A percentile compares a stretch with the other conserved stretches of the same genome.
Conservation (phyloP, 78 protist species). For the Dictyostelium discoideum region DNA sequence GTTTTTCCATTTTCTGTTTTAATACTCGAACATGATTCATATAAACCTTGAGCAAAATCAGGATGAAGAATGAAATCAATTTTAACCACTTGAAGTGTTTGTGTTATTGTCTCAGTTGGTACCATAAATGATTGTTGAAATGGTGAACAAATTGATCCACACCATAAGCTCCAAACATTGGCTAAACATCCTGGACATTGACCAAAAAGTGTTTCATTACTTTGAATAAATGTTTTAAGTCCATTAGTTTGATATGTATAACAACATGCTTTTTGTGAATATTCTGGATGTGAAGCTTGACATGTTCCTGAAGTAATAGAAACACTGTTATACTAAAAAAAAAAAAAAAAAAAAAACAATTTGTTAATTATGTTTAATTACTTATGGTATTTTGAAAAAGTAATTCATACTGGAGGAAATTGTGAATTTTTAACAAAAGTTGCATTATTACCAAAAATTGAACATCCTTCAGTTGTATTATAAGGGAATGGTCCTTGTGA, state of each 20-base stretch:
- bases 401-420: not conserved
- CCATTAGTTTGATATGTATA: not conserved
- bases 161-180: constrained; percentile 60
- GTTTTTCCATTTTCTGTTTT: not conserved
- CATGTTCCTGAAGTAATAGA: not conserved
- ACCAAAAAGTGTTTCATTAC: constrained; percentile 13
- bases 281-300: constrained; percentile 51
- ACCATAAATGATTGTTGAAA: constrained; percentile 60
- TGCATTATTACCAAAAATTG: not conserved
- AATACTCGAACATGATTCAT: constrained; percentile 35
- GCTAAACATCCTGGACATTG: constrained; percentile 34
- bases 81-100: not conserved
- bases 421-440: not conserved
- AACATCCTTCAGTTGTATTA: not conserved
- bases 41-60: constrained; percentile 29
- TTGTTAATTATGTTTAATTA: no score
- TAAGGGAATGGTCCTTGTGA: not conserved
- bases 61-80: constrained; percentile 10
- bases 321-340: not conserved
- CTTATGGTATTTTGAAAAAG: no score
- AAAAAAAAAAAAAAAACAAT: no score
- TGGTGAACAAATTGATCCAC: constrained; percentile 46
- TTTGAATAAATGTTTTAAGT: not conserved
- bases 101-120: not conserved
- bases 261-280: constrained; percentile 35